Conservation (phyloP, 768 basidiomycete species). For the Suillus weaverae region DNA sequence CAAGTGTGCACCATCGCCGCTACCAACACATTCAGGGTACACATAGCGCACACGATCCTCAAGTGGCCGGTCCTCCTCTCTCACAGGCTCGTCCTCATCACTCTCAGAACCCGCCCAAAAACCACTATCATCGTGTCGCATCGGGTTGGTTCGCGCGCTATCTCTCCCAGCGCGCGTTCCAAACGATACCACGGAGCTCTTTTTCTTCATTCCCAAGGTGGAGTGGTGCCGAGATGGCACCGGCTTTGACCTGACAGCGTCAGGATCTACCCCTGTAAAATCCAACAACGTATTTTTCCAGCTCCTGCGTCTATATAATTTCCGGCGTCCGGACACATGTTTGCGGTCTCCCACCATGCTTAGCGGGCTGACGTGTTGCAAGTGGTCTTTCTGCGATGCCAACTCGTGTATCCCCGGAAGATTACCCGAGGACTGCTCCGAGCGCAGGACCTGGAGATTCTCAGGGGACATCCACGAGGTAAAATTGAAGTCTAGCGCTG, state of each 20-base stretch:
- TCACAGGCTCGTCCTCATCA: constrained; percentile 44
- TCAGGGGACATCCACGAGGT: constrained; percentile 94
- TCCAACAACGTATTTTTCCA: constrained; percentile 61
- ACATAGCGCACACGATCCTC: constrained; percentile 69
- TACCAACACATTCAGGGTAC: constrained; percentile 33
- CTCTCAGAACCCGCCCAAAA: constrained; percentile 55
- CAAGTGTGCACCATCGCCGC: constrained; percentile 16
- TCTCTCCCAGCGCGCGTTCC: constrained; percentile 9
- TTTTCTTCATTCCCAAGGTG: constrained; percentile 26
- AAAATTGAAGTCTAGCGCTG: constrained; percentile 96
- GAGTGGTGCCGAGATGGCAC: constrained; percentile 16
- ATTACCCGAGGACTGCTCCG: constrained; percentile 85
- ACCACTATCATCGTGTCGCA: constrained; percentile 44
- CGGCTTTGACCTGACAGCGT: constrained; percentile 32
- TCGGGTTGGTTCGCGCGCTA: neutral
- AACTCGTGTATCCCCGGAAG: constrained; percentile 70
- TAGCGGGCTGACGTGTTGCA: constrained; percentile 86
- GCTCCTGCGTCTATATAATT: constrained; percentile 53
- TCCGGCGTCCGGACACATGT: constrained; percentile 33
- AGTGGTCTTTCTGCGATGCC: constrained; percentile 82
- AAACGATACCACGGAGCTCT: constrained; percentile 28
- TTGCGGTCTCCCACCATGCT: constrained; percentile 83
- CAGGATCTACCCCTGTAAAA: constrained; percentile 38
- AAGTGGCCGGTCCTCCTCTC: constrained; percentile 76
- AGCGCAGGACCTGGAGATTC: constrained; percentile 79